These are phyloP conservation scores for Candida tammaniensis DNA, from an alignment of 805 yeast genomes.

Conservation along the genomic window DNA sequence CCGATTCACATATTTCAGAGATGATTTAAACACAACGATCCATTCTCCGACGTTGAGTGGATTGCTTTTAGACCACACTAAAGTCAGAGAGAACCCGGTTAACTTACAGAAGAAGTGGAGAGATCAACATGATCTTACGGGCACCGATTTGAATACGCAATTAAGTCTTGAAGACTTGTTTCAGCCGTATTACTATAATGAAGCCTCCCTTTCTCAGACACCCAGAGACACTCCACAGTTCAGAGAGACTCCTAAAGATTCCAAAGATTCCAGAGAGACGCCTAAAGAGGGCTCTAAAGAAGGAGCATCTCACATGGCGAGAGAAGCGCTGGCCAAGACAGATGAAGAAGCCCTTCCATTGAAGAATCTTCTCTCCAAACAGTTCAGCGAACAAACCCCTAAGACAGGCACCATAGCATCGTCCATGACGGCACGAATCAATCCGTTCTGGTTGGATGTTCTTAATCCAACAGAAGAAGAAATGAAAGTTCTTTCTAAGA, in stretches of 20 bases:
- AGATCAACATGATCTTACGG: conserved; percentile 8
- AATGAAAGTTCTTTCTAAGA: conserved; percentile 84
- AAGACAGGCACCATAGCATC: conserved; percentile 10
- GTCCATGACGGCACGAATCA: conserved; percentile 3
- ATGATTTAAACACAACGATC: conserved; percentile 82
- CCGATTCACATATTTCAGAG: conserved; percentile 90
- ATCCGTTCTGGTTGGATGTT: conserved; percentile 82
- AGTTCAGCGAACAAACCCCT: conserved; percentile 5
- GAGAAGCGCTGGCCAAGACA: no score
- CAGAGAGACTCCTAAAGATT: no score
- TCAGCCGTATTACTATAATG: conserved; percentile 20
- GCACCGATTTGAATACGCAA: conserved; percentile 4
- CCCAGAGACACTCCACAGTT: neutral
- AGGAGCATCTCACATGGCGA: no score
- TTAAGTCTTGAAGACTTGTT: conserved; percentile 22
- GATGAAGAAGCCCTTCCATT: conserved; percentile 3
- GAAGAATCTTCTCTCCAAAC: conserved; percentile 2
- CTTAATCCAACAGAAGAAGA: conserved; percentile 94
- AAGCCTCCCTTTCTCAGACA: neutral
- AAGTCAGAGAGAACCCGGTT: conserved; percentile 10
- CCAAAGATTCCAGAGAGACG: neutral
- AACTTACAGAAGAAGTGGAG: conserved; percentile 16
- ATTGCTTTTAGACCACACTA: conserved; percentile 33
- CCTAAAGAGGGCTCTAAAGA: neutral
- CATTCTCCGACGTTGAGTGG: conserved; percentile 90